phyloP scores from a whole-genome alignment of 1,139 yeast species.

The Saccharomyces hybrid region DNA sequence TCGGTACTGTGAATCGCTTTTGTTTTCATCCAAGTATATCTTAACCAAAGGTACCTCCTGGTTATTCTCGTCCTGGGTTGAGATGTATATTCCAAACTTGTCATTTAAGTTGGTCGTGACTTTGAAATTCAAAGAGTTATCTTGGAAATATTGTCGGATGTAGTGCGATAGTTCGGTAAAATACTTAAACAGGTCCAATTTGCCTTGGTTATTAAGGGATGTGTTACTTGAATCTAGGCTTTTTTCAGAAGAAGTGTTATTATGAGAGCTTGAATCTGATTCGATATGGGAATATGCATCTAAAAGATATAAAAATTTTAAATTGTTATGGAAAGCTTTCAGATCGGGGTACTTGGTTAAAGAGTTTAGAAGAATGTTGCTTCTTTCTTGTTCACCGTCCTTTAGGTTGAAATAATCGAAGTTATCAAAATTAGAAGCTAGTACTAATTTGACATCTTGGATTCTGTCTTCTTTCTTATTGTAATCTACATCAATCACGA shows the following conservation, averaged over 20 bases:
- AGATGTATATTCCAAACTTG: conserved; percentile 27
- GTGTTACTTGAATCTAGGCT: conserved; percentile 1
- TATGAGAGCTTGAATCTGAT: conserved; percentile 15
- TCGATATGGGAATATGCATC: conserved; percentile 30
- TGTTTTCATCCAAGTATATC: conserved; percentile 19
- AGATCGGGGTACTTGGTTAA: conserved; percentile 24
- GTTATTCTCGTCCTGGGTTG: conserved; percentile 3
- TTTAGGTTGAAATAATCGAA: conserved; percentile 27
- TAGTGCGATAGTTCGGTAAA: conserved; percentile 27
- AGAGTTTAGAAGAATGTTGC: conserved; percentile 28
- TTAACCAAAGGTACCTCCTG: conserved; percentile 16
- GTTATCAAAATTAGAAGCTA: conserved; percentile 33
- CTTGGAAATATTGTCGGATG: conserved; percentile 17
- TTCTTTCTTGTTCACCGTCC: conserved; percentile 9
- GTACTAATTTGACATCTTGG: conserved; percentile 31
- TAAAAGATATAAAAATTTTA: conserved; percentile 26
- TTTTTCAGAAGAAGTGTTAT: conserved; percentile 5
- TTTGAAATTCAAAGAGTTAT: conserved; percentile 11
- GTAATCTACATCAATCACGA: conserved; percentile 33
- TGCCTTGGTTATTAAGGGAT: conserved; percentile 11
- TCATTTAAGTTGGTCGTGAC: conserved; percentile 24
- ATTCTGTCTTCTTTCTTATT: conserved; percentile 22
- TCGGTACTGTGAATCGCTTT: conserved; percentile 17
- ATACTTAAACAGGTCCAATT: conserved; percentile 29
- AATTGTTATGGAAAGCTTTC: conserved; percentile 28